Percentiles rank a stretch among this genome's conserved stretches.
Evolutionary conservation across 2,329 filamentous ascomycete species (phyloP).

Genomic region (Exophiala calicioides): DNA sequence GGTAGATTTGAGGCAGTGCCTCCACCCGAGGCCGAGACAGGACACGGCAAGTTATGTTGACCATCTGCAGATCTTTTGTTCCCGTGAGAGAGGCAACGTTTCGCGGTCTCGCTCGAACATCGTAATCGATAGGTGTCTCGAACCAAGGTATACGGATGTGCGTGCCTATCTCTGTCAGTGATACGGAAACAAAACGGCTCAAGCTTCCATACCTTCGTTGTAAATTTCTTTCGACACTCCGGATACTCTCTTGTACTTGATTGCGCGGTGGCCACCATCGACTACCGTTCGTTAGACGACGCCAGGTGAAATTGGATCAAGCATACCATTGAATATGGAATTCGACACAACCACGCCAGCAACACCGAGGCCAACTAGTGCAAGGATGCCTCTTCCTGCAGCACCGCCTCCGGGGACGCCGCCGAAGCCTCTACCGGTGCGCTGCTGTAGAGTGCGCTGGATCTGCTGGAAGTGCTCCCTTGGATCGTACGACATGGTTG

Average conservation of each 20-base stretch:
- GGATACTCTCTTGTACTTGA: slow-evolving; percentile 92
- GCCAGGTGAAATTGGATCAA: slow-evolving; percentile 9
- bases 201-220: slow-evolving; percentile 68
- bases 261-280: slow-evolving; percentile 96
- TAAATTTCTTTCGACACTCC: slow-evolving; percentile 98
- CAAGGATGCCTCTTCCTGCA: slow-evolving; percentile 56
- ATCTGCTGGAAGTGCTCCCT: slow-evolving; percentile 67
- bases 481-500: slow-evolving; percentile 46
- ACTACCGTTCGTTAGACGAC: slow-evolving; percentile 52
- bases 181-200: not conserved
- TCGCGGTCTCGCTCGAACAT: slow-evolving; percentile 95
- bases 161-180: slow-evolving; percentile 62
- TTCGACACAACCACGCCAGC: slow-evolving; percentile 51
- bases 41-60: slow-evolving; percentile 98
- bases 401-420: slow-evolving; percentile 56
- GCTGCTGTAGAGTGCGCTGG: slow-evolving; percentile 61
- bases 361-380: slow-evolving; percentile 54
- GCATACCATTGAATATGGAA: slow-evolving; percentile 67
- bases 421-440: slow-evolving; percentile 52
- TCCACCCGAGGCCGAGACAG: slow-evolving; percentile 86
- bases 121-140: slow-evolving; percentile 94
- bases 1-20: slow-evolving; percentile 93
- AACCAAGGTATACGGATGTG: slow-evolving; percentile 95
- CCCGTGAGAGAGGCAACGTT: slow-evolving; percentile 96
- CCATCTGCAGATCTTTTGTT: slow-evolving; percentile 99